These are phyloP conservation scores for Batkoa obscura DNA, from an alignment of 371 early-diverging fungal genomes.

Conservation along the genomic window DNA sequence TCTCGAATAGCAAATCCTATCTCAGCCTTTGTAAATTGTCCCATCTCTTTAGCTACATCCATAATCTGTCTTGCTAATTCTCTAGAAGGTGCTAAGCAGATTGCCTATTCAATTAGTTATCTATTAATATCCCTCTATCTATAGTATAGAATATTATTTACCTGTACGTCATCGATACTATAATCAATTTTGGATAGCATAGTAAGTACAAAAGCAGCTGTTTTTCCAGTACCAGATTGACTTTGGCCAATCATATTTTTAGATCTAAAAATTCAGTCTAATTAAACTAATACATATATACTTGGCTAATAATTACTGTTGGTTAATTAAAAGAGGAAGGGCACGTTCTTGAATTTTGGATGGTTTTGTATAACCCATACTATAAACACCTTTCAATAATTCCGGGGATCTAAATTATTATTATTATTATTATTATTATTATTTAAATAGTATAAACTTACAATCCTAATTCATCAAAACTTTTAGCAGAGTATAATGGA, in stretches of 20 bases:
- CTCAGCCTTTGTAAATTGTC: slow-evolving; percentile 46
- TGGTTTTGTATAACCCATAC: slow-evolving; percentile 80
- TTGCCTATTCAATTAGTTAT: slow-evolving; percentile 36
- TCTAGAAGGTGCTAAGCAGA: slow-evolving; percentile 92
- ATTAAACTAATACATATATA: no score
- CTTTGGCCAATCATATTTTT: slow-evolving; percentile 75
- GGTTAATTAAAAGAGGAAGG: slow-evolving; percentile 59
- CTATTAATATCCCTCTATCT: background rate
- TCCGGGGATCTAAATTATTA: slow-evolving; percentile 15
- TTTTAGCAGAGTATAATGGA: slow-evolving; percentile 54
- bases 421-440: background rate
- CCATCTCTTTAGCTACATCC: slow-evolving; percentile 77
- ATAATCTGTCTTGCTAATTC: slow-evolving; percentile 94
- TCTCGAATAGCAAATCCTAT: slow-evolving; percentile 10
- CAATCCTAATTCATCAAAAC: slow-evolving; percentile 59
- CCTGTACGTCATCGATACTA: slow-evolving; percentile 24
- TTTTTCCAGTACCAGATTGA: slow-evolving; percentile 89
- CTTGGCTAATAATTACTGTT: slow-evolving; percentile 31
- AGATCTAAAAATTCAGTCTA: slow-evolving; percentile 10
- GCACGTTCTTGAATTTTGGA: slow-evolving; percentile 94
- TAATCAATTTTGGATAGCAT: slow-evolving; percentile 61
- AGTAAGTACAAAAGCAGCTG: slow-evolving; percentile 87
- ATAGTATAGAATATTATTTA: no score
- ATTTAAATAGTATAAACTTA: slow-evolving; percentile 11
- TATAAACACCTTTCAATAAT: slow-evolving; percentile 80